phyloP scores from a whole-genome alignment of 2,329 filamentous ascomycete species.

The Pyrenophora graminea region DNA sequence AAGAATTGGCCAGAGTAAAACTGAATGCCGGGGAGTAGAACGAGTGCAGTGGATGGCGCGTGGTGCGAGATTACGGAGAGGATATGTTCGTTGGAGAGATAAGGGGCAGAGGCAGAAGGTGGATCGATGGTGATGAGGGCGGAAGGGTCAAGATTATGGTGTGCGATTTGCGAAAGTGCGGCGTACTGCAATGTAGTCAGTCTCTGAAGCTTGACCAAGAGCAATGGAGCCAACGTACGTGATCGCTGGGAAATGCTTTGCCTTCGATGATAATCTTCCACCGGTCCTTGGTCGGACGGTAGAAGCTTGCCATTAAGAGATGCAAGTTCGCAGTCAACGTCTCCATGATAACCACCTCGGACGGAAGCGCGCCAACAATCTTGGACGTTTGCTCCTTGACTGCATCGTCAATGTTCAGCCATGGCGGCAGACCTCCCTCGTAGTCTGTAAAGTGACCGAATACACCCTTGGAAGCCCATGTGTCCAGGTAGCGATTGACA shows the following conservation, averaged over 20 bases:
- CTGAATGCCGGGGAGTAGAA: slow-evolving; percentile 85
- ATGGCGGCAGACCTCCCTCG: slow-evolving; percentile 69
- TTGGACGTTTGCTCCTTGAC: slow-evolving; percentile 71
- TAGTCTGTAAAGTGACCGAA: slow-evolving; percentile 78
- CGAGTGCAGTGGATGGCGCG: slow-evolving; percentile 70
- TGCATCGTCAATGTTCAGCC: slow-evolving; percentile 78
- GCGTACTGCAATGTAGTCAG: slow-evolving; percentile 64
- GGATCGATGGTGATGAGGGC: slow-evolving; percentile 74
- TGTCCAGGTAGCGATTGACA: slow-evolving; percentile 73
- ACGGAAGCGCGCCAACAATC: slow-evolving; percentile 72
- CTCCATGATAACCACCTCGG: slow-evolving; percentile 86
- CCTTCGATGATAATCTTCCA: slow-evolving; percentile 89
- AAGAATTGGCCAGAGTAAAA: slow-evolving; percentile 91
- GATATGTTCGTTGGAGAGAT: slow-evolving; percentile 72
- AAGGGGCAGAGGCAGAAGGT: slow-evolving; percentile 57
- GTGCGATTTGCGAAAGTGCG: slow-evolving; percentile 77
- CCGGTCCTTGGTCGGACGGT: slow-evolving; percentile 65
- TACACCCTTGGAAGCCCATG: slow-evolving; percentile 84
- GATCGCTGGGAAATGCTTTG: slow-evolving; percentile 87
- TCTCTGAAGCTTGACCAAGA: not conserved
- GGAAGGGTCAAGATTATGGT: slow-evolving; percentile 67
- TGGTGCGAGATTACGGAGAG: slow-evolving; percentile 75
- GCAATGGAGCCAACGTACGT: slow-evolving; percentile 52
- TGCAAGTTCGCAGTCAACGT: slow-evolving; percentile 83
- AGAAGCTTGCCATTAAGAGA: slow-evolving; percentile 82